Evolutionary conservation across 2,329 filamentous ascomycete species (phyloP).

Genomic region (Colletotrichum chlorophyti): DNA sequence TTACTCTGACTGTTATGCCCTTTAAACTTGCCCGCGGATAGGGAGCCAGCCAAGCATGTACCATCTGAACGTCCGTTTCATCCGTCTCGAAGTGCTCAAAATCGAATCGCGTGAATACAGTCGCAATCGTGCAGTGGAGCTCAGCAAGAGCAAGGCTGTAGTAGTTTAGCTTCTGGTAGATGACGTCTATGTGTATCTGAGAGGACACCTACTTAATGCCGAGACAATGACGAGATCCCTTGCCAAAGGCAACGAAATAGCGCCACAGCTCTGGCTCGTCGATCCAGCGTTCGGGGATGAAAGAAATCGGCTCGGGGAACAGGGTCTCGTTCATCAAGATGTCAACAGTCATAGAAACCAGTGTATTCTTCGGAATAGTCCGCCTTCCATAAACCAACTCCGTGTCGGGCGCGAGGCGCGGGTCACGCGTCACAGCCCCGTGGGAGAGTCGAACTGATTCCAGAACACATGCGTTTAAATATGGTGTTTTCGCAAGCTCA

Average conservation of each 20-base stretch:
- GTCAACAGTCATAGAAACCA: conserved; percentile 45
- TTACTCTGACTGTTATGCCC: conserved; percentile 27
- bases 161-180: neutral
- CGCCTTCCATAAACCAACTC: conserved; percentile 37
- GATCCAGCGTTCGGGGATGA: conserved; percentile 37
- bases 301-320: conserved; percentile 32
- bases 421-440: conserved; percentile 39
- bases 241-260: conserved; percentile 33
- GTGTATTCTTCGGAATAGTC: conserved; percentile 38
- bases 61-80: conserved; percentile 30
- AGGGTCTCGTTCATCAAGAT: conserved; percentile 33
- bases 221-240: conserved; percentile 32
- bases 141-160: conserved; percentile 33
- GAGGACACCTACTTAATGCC: conserved; percentile 34
- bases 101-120: conserved; percentile 32
- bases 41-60: conserved; percentile 28
- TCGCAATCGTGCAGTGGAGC: conserved; percentile 31
- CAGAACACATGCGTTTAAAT: conserved; percentile 45
- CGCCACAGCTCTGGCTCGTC: conserved; percentile 23
- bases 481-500: conserved; percentile 42
- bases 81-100: conserved; percentile 37
- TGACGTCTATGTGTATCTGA: neutral
- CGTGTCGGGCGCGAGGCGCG: conserved; percentile 37
- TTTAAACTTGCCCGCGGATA: conserved; percentile 26
- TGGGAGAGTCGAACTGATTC: conserved; percentile 49